Percentiles rank a stretch among this genome's conserved stretches.
phyloP scores from a whole-genome alignment of 495 filamentous ascomycete species.

The Copromyces sp. region DNA sequence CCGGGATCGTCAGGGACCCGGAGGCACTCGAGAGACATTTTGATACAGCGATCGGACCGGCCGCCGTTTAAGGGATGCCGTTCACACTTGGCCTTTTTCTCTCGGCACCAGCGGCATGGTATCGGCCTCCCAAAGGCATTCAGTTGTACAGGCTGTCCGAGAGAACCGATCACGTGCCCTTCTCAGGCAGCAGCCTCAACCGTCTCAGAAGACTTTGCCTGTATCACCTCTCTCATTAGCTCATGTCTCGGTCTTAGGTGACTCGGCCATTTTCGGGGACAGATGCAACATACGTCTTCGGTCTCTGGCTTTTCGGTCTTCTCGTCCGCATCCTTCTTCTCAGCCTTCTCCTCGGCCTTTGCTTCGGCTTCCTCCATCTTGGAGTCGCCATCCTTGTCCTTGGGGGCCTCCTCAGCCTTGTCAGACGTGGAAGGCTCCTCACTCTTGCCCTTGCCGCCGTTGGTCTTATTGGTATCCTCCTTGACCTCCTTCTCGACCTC shows the following conservation, averaged over 20 bases:
- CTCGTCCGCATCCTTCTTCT: slow-evolving; percentile 9
- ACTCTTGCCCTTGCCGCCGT: slow-evolving; percentile 31
- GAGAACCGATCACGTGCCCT: not conserved
- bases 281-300: slow-evolving; percentile 21
- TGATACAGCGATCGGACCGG: not conserved
- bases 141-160: not conserved
- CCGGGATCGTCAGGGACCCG: not conserved
- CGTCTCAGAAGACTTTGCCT: slow-evolving; percentile 15
- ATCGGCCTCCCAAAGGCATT: not conserved
- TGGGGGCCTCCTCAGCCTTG: slow-evolving; percentile 16
- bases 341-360: slow-evolving; percentile 15
- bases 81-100: not conserved
- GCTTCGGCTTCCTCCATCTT: slow-evolving; percentile 12
- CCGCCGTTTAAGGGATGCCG: not conserved
- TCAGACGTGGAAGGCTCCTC: slow-evolving; percentile 26
- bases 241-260: not conserved
- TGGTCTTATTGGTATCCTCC: slow-evolving; percentile 30
- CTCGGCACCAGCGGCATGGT: not conserved
- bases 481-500: slow-evolving; percentile 45
- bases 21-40: not conserved
- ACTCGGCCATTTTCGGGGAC: not conserved
- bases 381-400: slow-evolving; percentile 20
- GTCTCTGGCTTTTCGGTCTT: slow-evolving; percentile 20
- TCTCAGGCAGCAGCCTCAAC: slow-evolving; percentile 18
- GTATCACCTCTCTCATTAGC: not conserved